Base-by-base conservation (phyloP, 345 rosid genomes). In the Eucalyptus regnans region DNA sequence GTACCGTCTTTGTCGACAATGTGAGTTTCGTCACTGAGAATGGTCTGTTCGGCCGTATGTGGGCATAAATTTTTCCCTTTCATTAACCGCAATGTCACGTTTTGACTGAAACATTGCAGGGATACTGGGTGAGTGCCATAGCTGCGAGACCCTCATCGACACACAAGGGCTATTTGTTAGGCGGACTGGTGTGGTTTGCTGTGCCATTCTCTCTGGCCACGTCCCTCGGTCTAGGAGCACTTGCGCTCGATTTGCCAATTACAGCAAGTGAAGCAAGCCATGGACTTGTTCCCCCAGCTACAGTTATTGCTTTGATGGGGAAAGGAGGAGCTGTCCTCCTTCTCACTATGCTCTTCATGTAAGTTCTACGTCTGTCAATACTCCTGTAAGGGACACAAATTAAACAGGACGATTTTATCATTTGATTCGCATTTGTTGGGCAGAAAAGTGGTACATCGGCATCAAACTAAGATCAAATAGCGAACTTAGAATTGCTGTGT, bases 91-190 rank as follows among this genome's bases (percentile, higher is more conserved):
- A 15, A 37, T 76, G 83, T 41, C 83, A 5, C 7, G 0, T 76
- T 41, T 76, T 76, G 29, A 41, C 84, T 76, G 48, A 41, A 48
- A 89, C 58, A 64, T 76, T 58, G 37, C 66, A 97, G 99, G 98
- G 99, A 49, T 97, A 97, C 89, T 97, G 99, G 99, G 96, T 97
- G 89, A 96, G 99, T 91, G 99, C 99, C 50, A 97, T 96, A 91
- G 99, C 99, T 79, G 99, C 99, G 16, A 88, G 98, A 66, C 99
- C 99, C 90, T 95, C 98, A 33, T 96, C 99, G 6, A 96, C 99
- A n/a, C 99, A 96, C 87, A 96, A 96, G 89, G 99, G 99, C 16
- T 97, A 96, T 92, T 91, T 97, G 90, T 89, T 97, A 60, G 99
- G 99, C 15, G 99, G 98, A 37, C 95, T 97, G 29, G 97, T 97